Evolutionary conservation across 106 monocot genomes (phyloP).

Genomic region (Phalaenopsis aphrodite): DNA sequence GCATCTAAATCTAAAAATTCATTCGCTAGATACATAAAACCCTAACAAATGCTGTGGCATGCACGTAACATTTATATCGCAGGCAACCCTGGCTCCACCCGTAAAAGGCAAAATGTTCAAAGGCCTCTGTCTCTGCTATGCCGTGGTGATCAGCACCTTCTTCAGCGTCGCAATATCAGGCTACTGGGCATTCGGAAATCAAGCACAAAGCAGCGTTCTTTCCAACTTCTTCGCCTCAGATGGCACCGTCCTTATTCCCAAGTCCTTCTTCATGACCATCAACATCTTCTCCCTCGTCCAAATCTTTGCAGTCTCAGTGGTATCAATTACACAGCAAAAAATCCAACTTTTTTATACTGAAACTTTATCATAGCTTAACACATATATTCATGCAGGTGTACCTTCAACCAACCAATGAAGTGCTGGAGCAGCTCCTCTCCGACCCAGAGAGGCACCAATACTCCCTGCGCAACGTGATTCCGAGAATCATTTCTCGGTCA

Average conservation of each 20-base stretch:
- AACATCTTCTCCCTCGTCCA: conserved; percentile 68
- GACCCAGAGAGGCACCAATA: conserved; percentile 51
- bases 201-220: conserved; percentile 49
- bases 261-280: conserved; percentile 51
- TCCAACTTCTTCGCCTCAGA: conserved; percentile 42
- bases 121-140: conserved; percentile 79
- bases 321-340: conserved; percentile 4
- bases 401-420: conserved; percentile 82
- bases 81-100: conserved; percentile 75
- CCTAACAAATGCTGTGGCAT: too few species aligned
- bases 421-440: conserved; percentile 57
- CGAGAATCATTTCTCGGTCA: conserved; percentile 54
- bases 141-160: conserved; percentile 58
- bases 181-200: conserved; percentile 88
- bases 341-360: not conserved
- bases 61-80: not conserved
- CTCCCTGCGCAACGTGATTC: conserved; percentile 60
- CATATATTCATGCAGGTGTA: conserved; percentile 38
- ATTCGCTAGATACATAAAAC: too few species aligned
- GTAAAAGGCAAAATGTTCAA: conserved; percentile 95
- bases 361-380: not conserved
- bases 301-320: conserved; percentile 71
- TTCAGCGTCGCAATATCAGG: conserved; percentile 72
- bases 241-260: conserved; percentile 34
- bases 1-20: too few species aligned